Base-by-base conservation (phyloP, 768 basidiomycete species). In the Suillus plorans region DNA sequence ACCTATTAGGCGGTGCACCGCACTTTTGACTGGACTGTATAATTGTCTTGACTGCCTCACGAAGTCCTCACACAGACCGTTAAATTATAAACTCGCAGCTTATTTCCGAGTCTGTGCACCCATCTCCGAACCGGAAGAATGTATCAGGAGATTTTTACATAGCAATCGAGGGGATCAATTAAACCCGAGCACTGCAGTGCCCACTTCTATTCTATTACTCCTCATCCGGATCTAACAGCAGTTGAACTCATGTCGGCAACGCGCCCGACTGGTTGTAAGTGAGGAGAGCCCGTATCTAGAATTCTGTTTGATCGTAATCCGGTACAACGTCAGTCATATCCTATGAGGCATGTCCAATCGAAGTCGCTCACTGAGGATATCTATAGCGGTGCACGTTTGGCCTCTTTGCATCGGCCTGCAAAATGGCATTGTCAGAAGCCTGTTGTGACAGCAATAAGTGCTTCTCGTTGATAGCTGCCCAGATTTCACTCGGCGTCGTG, bases 301-400 rank as follows among this genome's bases (percentile, higher is more conserved):
- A 79, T 73, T 70, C 90, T 91, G 70, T 7, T 56, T 41, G 18
- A 57, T 58, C 14, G 37, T 36, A 60, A 61, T 61, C 58, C 69
- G 34, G 70, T 63, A 45, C 52, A 64, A 64, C 20, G 41, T 67
- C 39, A 63, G 28, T 13, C 12, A 52, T 44, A 59, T 63, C 44
- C 56, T 37, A 62, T 42, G 25, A 31, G 31, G 8, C 16, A 28
- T n/a, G 53, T 52, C 25, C 10, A 31, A 55, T 55, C 20, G 39
- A 34, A 50, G 14, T 44, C 25, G 31, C 90, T 75, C 69, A 94
- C 92, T 90, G 88, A 61, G 91, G 88, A 73, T 87, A 90, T 68
- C 89, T 82, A 72, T 85, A 88, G 47, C 89, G 83, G 73, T 87
- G 85, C 45, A 89, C 81, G 18, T 66, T 66, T 59, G 81, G 69